Percentiles rank a stretch among this genome's conserved stretches.
Conservation (phyloP, 2,329 filamentous ascomycete species). For the Monosporascus sp. region DNA sequence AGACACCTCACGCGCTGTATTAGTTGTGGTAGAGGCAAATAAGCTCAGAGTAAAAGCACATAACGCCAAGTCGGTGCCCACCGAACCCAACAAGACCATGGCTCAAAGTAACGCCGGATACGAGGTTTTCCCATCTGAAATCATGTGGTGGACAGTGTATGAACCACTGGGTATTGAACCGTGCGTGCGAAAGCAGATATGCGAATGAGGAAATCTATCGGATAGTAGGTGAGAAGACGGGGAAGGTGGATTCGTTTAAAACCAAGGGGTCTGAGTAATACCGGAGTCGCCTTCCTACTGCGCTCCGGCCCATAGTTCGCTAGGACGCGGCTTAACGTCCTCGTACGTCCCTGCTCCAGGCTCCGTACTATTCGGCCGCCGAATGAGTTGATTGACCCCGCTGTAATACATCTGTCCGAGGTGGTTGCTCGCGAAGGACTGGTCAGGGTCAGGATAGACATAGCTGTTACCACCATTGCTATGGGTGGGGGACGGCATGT, state of each 20-base stretch:
- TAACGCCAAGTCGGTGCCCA: not conserved
- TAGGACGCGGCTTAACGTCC: constrained; percentile 51
- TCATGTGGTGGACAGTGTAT: constrained; percentile 9
- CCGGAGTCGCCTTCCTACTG: constrained; percentile 30
- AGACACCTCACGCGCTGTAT: not conserved
- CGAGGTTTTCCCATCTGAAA: constrained; percentile 7
- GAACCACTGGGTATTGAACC: constrained; percentile 22
- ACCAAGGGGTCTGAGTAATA: not conserved
- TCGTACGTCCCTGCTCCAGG: constrained; percentile 53
- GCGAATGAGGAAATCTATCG: constrained; percentile 18
- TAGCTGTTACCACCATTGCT: constrained; percentile 57
- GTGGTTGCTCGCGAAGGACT: constrained; percentile 50
- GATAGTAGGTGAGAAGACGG: not conserved
- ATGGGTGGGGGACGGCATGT: constrained; percentile 68
- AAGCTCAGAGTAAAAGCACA: constrained; percentile 1
- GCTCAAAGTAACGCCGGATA: constrained; percentile 11
- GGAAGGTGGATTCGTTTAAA: not conserved
- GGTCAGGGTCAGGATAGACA: constrained; percentile 80
- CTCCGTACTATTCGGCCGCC: constrained; percentile 72
- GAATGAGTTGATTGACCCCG: constrained; percentile 53
- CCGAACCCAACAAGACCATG: not conserved
- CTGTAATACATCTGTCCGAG: constrained; percentile 70
- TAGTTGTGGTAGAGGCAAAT: not conserved
- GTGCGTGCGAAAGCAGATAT: constrained; percentile 15
- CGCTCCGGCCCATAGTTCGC: constrained; percentile 27